These are phyloP conservation scores for Fraxinus americana DNA, from an alignment of 257 asterid genomes.

Conservation along the genomic window DNA sequence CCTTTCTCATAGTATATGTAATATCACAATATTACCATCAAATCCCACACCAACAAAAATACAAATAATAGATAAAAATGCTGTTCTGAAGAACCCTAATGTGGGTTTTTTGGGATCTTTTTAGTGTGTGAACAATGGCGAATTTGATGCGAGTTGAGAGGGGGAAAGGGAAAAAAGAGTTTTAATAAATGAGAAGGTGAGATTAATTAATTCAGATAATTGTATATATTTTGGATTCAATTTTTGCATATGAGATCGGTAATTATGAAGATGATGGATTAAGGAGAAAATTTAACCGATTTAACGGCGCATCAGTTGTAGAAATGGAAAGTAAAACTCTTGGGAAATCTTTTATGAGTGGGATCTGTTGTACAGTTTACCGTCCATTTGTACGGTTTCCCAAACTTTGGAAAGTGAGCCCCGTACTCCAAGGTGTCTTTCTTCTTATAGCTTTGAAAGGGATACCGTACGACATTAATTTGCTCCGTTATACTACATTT, in stretches of 20 bases:
- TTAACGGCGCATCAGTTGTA: background rate
- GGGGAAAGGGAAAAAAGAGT: background rate
- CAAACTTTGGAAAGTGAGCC: too few species aligned
- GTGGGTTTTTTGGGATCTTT: constrained; percentile 4
- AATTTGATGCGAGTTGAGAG: background rate
- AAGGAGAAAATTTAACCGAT: background rate
- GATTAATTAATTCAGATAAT: constrained; percentile 3
- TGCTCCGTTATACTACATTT: too few species aligned
- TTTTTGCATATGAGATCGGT: background rate
- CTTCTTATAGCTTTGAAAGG: too few species aligned
- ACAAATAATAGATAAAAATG: background rate
- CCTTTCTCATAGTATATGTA: constrained; percentile 34
- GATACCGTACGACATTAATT: too few species aligned
- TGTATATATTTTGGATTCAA: background rate
- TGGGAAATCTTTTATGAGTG: background rate
- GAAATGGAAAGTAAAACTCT: background rate
- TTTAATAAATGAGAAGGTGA: constrained; percentile 15
- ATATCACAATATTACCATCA: background rate
- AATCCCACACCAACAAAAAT: background rate
- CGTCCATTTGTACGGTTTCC: background rate
- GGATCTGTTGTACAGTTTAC: background rate
- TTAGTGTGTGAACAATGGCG: background rate
- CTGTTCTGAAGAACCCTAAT: constrained; percentile 32
- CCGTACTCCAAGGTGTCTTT: too few species aligned
- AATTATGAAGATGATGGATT: too few species aligned